Percentiles rank a stretch among this genome's conserved stretches.
phyloP scores from a whole-genome alignment of 176 grass and related monocot genomes.

The Lolium rigidum region DNA sequence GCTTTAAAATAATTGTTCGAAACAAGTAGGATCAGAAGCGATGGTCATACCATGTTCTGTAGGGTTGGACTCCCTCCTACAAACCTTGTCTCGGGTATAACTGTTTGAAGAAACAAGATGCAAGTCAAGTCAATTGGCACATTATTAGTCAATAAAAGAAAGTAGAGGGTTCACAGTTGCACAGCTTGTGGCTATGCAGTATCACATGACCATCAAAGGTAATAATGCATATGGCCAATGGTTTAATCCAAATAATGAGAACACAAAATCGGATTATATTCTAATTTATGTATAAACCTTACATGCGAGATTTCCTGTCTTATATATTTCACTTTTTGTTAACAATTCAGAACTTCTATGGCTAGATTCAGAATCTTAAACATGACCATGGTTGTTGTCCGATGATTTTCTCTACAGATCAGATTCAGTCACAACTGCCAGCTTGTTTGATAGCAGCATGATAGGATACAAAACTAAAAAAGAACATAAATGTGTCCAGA shows the following conservation, averaged over 20 bases:
- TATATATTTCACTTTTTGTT: not conserved
- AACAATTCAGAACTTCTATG: no score
- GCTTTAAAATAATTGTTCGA: no score
- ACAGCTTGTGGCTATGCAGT: no score
- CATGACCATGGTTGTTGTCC: not conserved
- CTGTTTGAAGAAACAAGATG: no score
- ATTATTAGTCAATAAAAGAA: no score
- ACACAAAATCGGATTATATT: not conserved
- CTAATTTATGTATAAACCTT: not conserved
- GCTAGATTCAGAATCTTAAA: not conserved
- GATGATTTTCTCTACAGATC: not conserved
- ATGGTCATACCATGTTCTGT: no score
- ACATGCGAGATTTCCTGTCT: not conserved
- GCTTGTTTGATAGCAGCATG: not conserved
- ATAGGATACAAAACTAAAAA: no score
- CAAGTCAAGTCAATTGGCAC: no score
- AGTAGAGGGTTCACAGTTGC: not conserved
- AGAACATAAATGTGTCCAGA: not conserved
- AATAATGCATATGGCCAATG: not conserved
- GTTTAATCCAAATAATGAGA: slow-evolving; percentile 13
- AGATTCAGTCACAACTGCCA: not conserved
- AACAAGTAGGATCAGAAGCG: no score
- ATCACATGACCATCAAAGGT: no score
- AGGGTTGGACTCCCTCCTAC: no score
- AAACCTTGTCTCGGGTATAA: no score